Percentiles rank a stretch among this genome's conserved stretches.
Conservation (phyloP, 2,329 filamentous ascomycete species). For the Aspergillus glaucus region DNA sequence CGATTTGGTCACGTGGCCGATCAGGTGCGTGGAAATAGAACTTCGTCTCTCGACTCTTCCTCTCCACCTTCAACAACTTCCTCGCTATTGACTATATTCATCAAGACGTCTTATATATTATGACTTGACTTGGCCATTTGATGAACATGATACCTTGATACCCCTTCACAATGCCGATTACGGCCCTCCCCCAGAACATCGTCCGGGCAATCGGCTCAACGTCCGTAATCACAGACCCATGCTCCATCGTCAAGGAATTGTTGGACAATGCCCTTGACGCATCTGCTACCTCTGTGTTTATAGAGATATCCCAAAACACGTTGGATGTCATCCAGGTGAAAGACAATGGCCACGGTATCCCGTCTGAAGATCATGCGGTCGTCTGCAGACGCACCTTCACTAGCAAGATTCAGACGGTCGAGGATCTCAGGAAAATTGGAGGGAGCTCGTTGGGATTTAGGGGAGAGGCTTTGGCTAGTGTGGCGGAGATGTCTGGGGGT, state of each 20-base stretch:
- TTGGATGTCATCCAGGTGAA: conserved; percentile 58
- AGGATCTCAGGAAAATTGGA: conserved; percentile 51
- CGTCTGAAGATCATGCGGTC: conserved; percentile 47
- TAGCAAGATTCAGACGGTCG: conserved; percentile 55
- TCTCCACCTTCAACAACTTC: not conserved
- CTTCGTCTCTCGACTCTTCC: not conserved
- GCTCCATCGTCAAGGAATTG: conserved; percentile 58
- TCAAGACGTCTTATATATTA: conserved; percentile 2
- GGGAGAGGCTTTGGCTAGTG: conserved; percentile 58
- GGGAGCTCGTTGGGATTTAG: conserved; percentile 57
- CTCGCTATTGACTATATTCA: not conserved
- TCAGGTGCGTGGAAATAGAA: conserved; percentile 2
- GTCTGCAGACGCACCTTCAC: conserved; percentile 56
- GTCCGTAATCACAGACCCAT: conserved; percentile 52
- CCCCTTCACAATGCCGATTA: conserved; percentile 38
- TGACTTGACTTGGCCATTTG: not conserved
- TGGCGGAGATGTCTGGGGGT: conserved; percentile 51
- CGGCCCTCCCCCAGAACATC: conserved; percentile 35
- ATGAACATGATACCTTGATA: conserved; percentile 2
- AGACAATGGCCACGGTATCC: conserved; percentile 59
- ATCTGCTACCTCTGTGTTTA: conserved; percentile 49
- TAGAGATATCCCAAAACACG: conserved; percentile 55
- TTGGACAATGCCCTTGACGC: conserved; percentile 64
- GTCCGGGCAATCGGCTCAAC: conserved; percentile 51
- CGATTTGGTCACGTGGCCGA: conserved; percentile 1